Evolutionary conservation across 1,284 basidiomycete species (phyloP), one percentile per base, ranked within the genome.

Genomic region (Amylostereum areolatum): DNA sequence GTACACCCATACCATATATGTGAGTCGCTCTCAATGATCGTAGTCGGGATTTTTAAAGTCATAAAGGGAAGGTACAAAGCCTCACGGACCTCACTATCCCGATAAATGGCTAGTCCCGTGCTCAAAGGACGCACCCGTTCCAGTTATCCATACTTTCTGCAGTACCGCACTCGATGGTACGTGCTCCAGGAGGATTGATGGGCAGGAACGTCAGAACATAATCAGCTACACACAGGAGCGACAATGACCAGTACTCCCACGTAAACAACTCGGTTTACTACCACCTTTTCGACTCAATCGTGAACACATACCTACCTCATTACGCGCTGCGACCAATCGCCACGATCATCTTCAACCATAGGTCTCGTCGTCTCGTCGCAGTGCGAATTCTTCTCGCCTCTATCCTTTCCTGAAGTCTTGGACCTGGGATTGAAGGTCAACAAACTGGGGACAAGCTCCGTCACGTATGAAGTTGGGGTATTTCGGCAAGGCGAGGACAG

Each of bases 221-320:
- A 10, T 46, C 29, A 66, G 18, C 18, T 18, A 8, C 9, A 24
- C 27, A 29, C 27, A 83, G 86, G 85, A 85, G 77, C 57, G 87
- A 89, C 69, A 89, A 89, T 57, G 87, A 89, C 67, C 85, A 88
- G 58, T 89, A 89, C 60, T 74, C 77, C 5, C 86, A 89, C 54
- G 68, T 89, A 56, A 89, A 89, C 66, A 89, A 89, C 64, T 74
- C 83, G 0, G 67, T 87, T n/a, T 89, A 87, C 64, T 86, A 87
- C 61, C 83, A 85, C 59, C 73, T 87, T 47, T 85, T 89, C 62
- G 86, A 89, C 66, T 85, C 85, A 5, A 69, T 88, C 57, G 70
- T 89, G 62, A 89, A 89, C 62, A 75, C 83, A 5, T 85, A 83
- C 60, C 74, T 85, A 83, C 60, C 74, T 87, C 52, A 79, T 85